Evolutionary conservation across 805 yeast species (phyloP), one percentile per base, ranked within the genome.

Genomic region (Kodamaea fukazawae): DNA sequence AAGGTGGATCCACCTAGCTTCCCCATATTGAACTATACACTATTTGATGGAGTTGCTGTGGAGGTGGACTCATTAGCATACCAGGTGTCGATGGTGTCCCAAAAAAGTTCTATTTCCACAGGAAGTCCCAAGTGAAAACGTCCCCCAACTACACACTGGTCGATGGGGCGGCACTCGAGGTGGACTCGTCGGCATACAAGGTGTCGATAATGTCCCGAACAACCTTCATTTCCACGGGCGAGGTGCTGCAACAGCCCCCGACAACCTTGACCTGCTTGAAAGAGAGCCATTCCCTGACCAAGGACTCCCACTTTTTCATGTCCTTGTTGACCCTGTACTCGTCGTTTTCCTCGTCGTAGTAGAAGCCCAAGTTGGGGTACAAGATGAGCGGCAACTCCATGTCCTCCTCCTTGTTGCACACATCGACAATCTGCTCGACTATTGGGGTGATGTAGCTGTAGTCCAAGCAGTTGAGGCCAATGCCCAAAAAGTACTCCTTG

Each of bases 121-220:
- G 89, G 88, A 0, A 77, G 70, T 1, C 87, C 81, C 48, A 87
- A 69, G 46, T 91, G 84, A 58, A 91, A 85, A 2, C 90, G 91
- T 7, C 93, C 93, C 40, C 85, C 63, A n/a, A 60, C 51, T 10
- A 55, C 46, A 6, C 82, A 68, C 26, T 70, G 68, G 2, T 71
- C 70, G 6, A 55, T 53, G 1, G 48, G 36, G 14, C 61, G 45
- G 76, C 83, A 76, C 13, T 57, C 53, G n/a, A n/a, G n/a, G n/a
- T n/a, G n/a, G n/a, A n/a, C 8, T 20, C 23, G 5, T 20, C 23
- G 23, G 33, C 32, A 3, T 14, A 7, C 13, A 31, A 16, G 15
- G 22, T n/a, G 17, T 38, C 44, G 10, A 40, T 12, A 15, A 39
- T 36, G 7, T 35, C 39, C 27, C 41, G 33, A 6, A 45, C 45